phyloP scores from a whole-genome alignment of 805 yeast genomes.

The Hemisphaericaspora nanyangensis region DNA sequence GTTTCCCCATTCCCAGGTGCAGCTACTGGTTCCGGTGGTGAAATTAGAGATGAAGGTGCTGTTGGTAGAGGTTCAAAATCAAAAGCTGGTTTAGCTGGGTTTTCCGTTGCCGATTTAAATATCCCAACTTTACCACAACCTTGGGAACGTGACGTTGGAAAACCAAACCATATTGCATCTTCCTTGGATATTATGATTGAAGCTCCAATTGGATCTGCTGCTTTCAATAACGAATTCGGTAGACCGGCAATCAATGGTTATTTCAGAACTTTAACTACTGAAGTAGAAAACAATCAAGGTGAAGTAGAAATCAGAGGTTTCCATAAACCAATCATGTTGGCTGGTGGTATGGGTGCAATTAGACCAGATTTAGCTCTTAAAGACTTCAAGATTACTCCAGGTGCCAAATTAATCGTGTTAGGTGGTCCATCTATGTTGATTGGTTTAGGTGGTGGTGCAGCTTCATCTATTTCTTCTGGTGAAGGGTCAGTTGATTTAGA shows the following conservation, averaged over 20 bases:
- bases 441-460: conserved; percentile 99
- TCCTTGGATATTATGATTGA: conserved; percentile 92
- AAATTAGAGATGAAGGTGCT: conserved; percentile 99
- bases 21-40: conserved; percentile 99
- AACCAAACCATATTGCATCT: conserved; percentile 90
- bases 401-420: conserved; percentile 83
- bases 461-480: conserved; percentile 93
- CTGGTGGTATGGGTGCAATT: conserved; percentile 98
- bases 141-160: conserved; percentile 91
- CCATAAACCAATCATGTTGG: conserved; percentile 99
- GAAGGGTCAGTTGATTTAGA: conserved; percentile 95
- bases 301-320: conserved; percentile 83
- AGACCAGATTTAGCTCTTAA: conserved; percentile 91
- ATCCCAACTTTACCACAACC: conserved; percentile 88
- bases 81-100: conserved; percentile 94
- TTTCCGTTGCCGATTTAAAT: conserved; percentile 81
- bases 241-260: conserved; percentile 96
- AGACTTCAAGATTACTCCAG: conserved; percentile 84
- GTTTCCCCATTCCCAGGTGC: conserved; percentile 99
- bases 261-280: conserved; percentile 89
- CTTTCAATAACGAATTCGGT: conserved; percentile 98
- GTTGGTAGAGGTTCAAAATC: conserved; percentile 98
- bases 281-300: conserved; percentile 58
- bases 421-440: conserved; percentile 98
- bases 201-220: conserved; percentile 97